Conservation (phyloP, 371 early-diverging fungal species). For the Zychaea mexicana region DNA sequence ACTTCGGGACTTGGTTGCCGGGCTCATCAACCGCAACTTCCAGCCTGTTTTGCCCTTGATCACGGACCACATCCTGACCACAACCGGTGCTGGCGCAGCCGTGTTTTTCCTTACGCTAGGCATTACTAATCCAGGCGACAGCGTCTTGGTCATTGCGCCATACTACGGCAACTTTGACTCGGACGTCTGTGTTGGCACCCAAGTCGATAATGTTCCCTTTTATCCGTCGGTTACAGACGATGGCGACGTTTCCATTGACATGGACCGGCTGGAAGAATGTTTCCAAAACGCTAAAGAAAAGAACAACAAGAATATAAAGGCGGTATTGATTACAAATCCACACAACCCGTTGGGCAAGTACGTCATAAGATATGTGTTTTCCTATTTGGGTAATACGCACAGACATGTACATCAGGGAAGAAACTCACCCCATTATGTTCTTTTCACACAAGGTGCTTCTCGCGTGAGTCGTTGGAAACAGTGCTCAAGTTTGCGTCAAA, state of each 20-base stretch:
- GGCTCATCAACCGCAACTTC: slow-evolving; percentile 65
- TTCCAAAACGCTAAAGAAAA: slow-evolving; percentile 31
- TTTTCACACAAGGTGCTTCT: slow-evolving; percentile 38
- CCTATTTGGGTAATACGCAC: not conserved
- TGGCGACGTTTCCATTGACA: slow-evolving; percentile 23
- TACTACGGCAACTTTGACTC: slow-evolving; percentile 76
- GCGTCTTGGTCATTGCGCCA: slow-evolving; percentile 70
- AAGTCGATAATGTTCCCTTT: slow-evolving; percentile 53
- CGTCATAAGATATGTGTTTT: not conserved
- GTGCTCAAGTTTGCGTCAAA: slow-evolving; percentile 62
- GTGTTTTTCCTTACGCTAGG: slow-evolving; percentile 62
- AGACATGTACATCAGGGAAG: not conserved
- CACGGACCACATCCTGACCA: slow-evolving; percentile 55
- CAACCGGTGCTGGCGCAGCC: slow-evolving; percentile 72
- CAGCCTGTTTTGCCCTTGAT: slow-evolving; percentile 43
- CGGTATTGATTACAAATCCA: slow-evolving; percentile 69
- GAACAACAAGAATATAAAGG: slow-evolving; percentile 45
- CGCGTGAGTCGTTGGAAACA: slow-evolving; percentile 51
- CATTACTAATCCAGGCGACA: slow-evolving; percentile 74
- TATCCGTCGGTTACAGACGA: slow-evolving; percentile 21
- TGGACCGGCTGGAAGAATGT: slow-evolving; percentile 42
- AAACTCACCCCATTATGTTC: not conserved
- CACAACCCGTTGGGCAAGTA: slow-evolving; percentile 67
- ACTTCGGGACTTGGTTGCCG: slow-evolving; percentile 56
- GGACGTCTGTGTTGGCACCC: slow-evolving; percentile 58